A percentile compares a stretch with the other conserved stretches of the same genome.
Evolutionary conservation across 75 land plant species (phyloP).

Genomic region (Isoetes taiwanensis): DNA sequence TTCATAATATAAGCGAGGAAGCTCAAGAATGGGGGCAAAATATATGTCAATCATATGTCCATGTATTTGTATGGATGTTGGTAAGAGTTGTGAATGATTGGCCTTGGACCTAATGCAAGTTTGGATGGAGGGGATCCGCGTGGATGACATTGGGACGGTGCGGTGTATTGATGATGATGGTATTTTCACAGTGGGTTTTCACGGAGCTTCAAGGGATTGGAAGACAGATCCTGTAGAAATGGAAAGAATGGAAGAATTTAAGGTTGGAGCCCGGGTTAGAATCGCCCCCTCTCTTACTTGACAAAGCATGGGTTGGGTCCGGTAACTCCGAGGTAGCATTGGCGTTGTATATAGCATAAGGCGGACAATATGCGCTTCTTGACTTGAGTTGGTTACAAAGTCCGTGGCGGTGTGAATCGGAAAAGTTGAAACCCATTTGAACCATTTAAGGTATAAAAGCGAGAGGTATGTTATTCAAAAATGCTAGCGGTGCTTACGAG

Average conservation of each 20-base stretch:
- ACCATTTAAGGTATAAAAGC: background rate
- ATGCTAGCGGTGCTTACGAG: too few relatives aligned
- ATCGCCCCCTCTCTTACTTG: background rate
- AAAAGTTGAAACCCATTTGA: background rate
- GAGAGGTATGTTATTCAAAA: too few relatives aligned
- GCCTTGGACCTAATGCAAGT: background rate
- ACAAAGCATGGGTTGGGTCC: constrained; percentile 4
- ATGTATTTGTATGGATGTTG: background rate
- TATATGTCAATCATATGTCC: background rate
- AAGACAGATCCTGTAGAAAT: constrained; percentile 2
- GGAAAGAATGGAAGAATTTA: constrained; percentile 5
- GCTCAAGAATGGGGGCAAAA: background rate
- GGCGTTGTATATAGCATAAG: constrained; percentile 1
- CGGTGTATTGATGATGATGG: constrained; percentile 1
- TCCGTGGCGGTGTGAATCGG: constrained; percentile 4
- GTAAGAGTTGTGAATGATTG: background rate
- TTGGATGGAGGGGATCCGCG: background rate
- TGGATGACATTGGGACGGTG: background rate
- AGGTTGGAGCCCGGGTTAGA: background rate
- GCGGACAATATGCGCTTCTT: background rate
- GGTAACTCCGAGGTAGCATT: constrained; percentile 1
- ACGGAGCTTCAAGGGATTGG: background rate
- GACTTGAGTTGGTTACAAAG: background rate
- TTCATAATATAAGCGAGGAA: background rate
- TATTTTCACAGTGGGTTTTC: background rate